These are phyloP conservation scores for Talaromyces stipitatus DNA, from an alignment of 495 filamentous ascomycete species.

Conservation along the genomic window DNA sequence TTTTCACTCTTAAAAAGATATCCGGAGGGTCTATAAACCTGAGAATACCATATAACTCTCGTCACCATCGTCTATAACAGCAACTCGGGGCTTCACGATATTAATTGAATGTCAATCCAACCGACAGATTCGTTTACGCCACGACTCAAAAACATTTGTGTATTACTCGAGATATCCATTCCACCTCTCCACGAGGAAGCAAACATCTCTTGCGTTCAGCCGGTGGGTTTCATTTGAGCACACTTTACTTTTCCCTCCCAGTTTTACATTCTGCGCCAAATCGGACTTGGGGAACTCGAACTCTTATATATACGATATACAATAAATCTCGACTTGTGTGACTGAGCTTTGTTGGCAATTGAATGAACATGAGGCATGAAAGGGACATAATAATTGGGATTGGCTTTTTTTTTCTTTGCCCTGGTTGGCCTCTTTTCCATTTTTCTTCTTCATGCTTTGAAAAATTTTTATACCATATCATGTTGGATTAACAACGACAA, in stretches of 20 bases:
- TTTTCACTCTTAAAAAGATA: conserved; percentile 76
- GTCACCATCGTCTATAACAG: background rate
- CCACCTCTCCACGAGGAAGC: background rate
- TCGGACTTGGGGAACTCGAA: no score
- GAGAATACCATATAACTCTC: background rate
- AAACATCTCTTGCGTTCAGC: conserved; percentile 4
- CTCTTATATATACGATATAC: conserved; percentile 1
- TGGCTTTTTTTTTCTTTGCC: background rate
- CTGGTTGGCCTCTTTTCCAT: conserved; percentile 14
- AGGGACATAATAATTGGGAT: background rate
- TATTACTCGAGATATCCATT: background rate
- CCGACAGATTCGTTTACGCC: background rate
- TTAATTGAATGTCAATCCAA: background rate
- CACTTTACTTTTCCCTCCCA: no score
- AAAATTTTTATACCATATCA: conserved; percentile 11
- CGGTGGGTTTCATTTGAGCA: conserved; percentile 4
- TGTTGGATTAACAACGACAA: background rate
- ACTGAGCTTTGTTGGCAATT: conserved; percentile 5
- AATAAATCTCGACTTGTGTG: conserved; percentile 14
- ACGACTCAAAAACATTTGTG: background rate
- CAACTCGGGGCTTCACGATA: background rate
- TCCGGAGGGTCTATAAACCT: background rate
- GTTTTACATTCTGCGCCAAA: no score
- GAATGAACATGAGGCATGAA: conserved; percentile 3
- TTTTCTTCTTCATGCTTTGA: conserved; percentile 10